Percentiles rank a stretch among this genome's conserved stretches.
Evolutionary conservation across 306 rosid species (phyloP).

Genomic region (Malus orientalis): DNA sequence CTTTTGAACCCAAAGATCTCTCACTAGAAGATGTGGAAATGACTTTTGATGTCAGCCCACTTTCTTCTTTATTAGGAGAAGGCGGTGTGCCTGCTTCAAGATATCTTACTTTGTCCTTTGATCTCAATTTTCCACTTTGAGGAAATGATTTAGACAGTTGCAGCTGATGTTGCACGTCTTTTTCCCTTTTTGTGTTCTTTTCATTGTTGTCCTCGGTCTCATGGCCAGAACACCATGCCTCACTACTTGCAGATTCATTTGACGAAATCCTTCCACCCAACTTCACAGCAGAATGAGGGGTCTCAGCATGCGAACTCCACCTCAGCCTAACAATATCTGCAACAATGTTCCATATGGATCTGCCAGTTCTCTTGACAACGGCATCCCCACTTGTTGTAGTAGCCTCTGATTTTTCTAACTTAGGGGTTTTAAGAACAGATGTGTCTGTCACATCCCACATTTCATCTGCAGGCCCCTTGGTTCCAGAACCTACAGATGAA

Average conservation of each 20-base stretch:
- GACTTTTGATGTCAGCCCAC: conserved; percentile 39
- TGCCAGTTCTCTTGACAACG: conserved; percentile 61
- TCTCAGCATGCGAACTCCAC: conserved; percentile 55
- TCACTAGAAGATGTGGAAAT: conserved; percentile 46
- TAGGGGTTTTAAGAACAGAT: conserved; percentile 28
- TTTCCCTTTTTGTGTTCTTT: conserved; percentile 27
- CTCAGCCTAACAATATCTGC: conserved; percentile 54
- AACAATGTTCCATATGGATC: conserved; percentile 62
- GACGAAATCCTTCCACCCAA: conserved; percentile 54
- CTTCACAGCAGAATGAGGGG: conserved; percentile 37
- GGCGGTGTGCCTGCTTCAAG: conserved; percentile 42
- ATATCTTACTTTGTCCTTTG: conserved; percentile 32
- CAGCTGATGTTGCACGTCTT: conserved; percentile 27
- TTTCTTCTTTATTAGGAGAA: conserved; percentile 31
- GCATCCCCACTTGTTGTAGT: conserved; percentile 26
- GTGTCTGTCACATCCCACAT: conserved; percentile 63
- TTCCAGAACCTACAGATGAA: conserved; percentile 53
- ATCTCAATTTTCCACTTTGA: conserved; percentile 24
- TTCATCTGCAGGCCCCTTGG: conserved; percentile 74
- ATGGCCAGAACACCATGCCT: conserved; percentile 63
- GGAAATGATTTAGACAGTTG: conserved; percentile 18
- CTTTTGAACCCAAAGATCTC: conserved; percentile 33
- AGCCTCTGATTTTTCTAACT: conserved; percentile 39
- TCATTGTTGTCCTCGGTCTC: conserved; percentile 54
- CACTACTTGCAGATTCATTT: conserved; percentile 54